phyloP scores from a whole-genome alignment of 257 asterid genomes.

The Nicotiana attenuata region DNA sequence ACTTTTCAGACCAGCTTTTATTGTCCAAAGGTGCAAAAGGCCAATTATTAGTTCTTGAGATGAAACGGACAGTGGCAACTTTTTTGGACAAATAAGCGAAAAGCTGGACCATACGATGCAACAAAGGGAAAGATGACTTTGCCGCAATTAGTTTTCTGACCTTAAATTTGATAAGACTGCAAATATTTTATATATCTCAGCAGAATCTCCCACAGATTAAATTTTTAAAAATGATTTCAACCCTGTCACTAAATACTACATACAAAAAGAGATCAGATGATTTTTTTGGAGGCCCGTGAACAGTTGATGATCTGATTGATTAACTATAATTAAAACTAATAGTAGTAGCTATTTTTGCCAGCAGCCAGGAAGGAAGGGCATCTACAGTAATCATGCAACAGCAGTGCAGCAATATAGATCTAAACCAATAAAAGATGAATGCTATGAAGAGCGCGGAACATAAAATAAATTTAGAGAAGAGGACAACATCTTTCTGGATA shows the following conservation, averaged over 20 bases:
- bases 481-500: no score
- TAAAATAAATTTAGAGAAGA: not conserved
- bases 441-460: not conserved
- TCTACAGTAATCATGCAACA: not conserved
- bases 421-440: not conserved
- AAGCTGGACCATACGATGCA: not conserved
- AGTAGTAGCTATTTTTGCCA: not conserved
- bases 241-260: not conserved
- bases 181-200: not conserved
- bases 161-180: not conserved
- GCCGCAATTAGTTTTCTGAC: not conserved
- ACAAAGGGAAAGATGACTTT: not conserved
- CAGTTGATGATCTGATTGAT: not conserved
- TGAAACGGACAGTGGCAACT: not conserved
- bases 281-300: not conserved
- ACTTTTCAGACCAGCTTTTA: not conserved
- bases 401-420: not conserved
- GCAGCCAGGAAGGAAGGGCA: not conserved
- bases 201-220: not conserved
- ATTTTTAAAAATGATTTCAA: not conserved
- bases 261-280: not conserved
- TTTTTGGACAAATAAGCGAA: not conserved
- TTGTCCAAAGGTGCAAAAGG: not conserved
- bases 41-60: not conserved
- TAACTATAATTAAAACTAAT: not conserved